These are phyloP conservation scores for Acanthamoeba polyphaga DNA, from an alignment of 208 protist genomes.

Conservation along the genomic window DNA sequence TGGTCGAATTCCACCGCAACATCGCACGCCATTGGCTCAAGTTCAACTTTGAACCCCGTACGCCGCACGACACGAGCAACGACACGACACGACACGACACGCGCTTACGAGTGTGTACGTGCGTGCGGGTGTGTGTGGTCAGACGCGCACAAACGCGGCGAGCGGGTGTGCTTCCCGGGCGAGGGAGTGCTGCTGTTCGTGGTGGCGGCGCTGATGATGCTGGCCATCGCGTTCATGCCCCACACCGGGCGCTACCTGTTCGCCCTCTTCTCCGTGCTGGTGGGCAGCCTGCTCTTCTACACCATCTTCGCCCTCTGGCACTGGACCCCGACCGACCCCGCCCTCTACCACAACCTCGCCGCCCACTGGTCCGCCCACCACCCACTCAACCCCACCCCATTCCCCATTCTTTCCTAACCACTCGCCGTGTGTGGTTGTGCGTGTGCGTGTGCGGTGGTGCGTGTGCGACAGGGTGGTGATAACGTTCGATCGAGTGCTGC, in stretches of 20 bases:
- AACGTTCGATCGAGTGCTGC: slow-evolving; percentile 37
- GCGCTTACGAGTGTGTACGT: background rate
- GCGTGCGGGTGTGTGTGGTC: too few relatives aligned
- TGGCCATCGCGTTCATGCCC: slow-evolving; percentile 20
- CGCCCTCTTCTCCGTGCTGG: slow-evolving; percentile 15
- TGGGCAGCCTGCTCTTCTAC: background rate
- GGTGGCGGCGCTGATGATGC: slow-evolving; percentile 37
- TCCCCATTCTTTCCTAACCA: background rate
- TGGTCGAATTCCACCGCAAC: slow-evolving; percentile 52
- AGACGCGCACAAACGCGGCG: slow-evolving; percentile 1
- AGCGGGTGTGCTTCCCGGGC: slow-evolving; percentile 53
- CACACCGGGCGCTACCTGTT: slow-evolving; percentile 4
- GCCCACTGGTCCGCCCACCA: background rate
- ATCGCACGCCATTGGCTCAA: slow-evolving; percentile 57
- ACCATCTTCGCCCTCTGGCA: slow-evolving; percentile 17
- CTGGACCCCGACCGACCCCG: background rate
- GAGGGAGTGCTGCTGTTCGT: slow-evolving; percentile 15
- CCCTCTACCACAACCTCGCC: background rate
- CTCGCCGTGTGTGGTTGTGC: background rate
- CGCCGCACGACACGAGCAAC: too few relatives aligned
- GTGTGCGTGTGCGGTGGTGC: background rate
- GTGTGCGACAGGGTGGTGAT: slow-evolving; percentile 44
- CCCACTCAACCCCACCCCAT: background rate
- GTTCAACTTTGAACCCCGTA: slow-evolving; percentile 49
- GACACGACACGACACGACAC: background rate